phyloP scores from a whole-genome alignment of 2,329 filamentous ascomycete species.

The Beauveria rudraprayagi region DNA sequence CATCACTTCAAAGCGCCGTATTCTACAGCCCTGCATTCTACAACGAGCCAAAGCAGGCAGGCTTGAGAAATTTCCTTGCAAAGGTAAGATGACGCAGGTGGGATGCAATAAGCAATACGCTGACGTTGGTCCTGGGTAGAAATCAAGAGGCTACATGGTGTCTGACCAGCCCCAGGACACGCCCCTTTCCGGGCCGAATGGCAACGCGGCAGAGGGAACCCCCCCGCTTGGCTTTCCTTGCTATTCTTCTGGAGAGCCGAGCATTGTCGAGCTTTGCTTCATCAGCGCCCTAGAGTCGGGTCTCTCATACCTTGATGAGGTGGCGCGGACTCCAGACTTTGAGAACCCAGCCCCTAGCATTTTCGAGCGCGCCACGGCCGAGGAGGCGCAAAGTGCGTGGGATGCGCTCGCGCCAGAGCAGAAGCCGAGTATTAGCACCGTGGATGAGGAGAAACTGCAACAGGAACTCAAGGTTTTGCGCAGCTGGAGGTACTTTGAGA shows the following conservation, averaged over 20 bases:
- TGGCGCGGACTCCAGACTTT: constrained; percentile 34
- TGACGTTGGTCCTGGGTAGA: constrained; percentile 27
- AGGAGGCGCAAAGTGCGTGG: constrained; percentile 24
- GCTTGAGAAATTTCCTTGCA: constrained; percentile 41
- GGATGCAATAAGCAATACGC: constrained; percentile 17
- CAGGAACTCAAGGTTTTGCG: constrained; percentile 18
- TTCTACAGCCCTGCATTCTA: constrained; percentile 40
- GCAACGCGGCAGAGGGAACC: constrained; percentile 35
- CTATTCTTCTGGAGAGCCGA: constrained; percentile 57
- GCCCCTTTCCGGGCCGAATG: constrained; percentile 44
- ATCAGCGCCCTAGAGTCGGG: constrained; percentile 45
- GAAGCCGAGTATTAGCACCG: constrained; percentile 20
- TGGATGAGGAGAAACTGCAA: constrained; percentile 17
- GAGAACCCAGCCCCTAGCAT: constrained; percentile 32
- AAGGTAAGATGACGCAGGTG: constrained; percentile 31
- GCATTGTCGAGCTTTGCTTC: constrained; percentile 55
- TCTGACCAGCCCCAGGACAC: constrained; percentile 43
- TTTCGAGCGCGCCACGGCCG: constrained; percentile 15
- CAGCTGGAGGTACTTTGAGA: constrained; percentile 21
- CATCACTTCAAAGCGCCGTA: constrained; percentile 39
- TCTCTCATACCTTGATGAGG: constrained; percentile 52
- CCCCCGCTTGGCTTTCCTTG: constrained; percentile 53
- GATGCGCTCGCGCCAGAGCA: constrained; percentile 21
- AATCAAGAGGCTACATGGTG: constrained; percentile 53
- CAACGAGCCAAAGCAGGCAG: constrained; percentile 22